A percentile compares a stretch with the other conserved stretches of the same genome.
These are phyloP conservation scores for Hirsutella thompsonii DNA, from an alignment of 2,329 filamentous ascomycete species.

Conservation along the genomic window DNA sequence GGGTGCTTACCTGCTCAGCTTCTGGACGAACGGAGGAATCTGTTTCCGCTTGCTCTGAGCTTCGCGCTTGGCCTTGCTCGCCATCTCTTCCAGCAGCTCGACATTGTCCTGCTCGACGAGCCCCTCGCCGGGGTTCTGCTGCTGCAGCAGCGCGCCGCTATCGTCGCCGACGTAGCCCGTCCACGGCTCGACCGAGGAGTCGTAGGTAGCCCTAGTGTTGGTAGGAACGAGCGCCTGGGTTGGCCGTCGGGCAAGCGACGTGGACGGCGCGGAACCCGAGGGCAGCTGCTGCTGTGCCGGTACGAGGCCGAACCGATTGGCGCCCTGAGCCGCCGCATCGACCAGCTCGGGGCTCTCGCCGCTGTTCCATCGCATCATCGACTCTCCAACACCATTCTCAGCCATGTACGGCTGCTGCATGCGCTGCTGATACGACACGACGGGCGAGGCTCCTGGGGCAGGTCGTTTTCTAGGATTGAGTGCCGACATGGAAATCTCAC, in stretches of 20 bases:
- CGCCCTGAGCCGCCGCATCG: slow-evolving; percentile 18
- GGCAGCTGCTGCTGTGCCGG: slow-evolving; percentile 20
- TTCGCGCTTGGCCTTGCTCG: slow-evolving; percentile 72
- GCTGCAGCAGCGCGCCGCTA: slow-evolving; percentile 18
- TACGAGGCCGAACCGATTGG: slow-evolving; percentile 26
- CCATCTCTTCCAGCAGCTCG: slow-evolving; percentile 67
- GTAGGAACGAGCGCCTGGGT: slow-evolving; percentile 35
- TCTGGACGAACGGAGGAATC: slow-evolving; percentile 95
- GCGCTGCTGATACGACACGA: slow-evolving; percentile 37
- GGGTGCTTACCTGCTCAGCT: slow-evolving; percentile 76
- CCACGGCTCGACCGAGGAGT: slow-evolving; percentile 26
- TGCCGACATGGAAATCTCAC: slow-evolving; percentile 27
- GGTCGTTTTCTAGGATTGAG: slow-evolving; percentile 55
- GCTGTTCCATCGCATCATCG: slow-evolving; percentile 32
- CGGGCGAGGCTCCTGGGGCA: slow-evolving; percentile 58
- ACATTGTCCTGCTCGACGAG: slow-evolving; percentile 52
- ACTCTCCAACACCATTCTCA: slow-evolving; percentile 32
- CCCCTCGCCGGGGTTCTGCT: slow-evolving; percentile 20
- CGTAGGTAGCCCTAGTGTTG: slow-evolving; percentile 22
- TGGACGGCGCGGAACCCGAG: slow-evolving; percentile 25
- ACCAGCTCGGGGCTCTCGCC: slow-evolving; percentile 23
- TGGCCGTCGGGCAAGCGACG: slow-evolving; percentile 37
- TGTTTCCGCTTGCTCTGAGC: slow-evolving; percentile 84
- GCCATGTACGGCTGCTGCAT: slow-evolving; percentile 34
- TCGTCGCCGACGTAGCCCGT: slow-evolving; percentile 26